Conservation (phyloP, 352 stramenopile species). For the Pythium phragmitis region DNA sequence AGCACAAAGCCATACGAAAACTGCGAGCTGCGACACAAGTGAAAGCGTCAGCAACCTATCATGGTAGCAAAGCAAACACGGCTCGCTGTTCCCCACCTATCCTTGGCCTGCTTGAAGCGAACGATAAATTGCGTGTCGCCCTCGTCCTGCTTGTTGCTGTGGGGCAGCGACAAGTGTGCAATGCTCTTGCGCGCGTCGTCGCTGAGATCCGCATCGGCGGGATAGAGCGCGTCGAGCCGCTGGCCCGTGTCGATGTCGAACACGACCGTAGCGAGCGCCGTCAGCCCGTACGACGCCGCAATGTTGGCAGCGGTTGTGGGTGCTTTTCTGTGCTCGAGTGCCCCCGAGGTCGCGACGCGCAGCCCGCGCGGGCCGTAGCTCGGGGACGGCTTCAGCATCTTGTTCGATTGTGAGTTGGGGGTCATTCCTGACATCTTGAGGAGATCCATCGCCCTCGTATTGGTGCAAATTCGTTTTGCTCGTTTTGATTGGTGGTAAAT, state of each 20-base stretch:
- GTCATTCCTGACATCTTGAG: not conserved
- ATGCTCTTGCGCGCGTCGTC: constrained; percentile 63
- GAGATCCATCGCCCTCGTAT: not conserved
- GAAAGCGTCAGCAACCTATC: too few species aligned
- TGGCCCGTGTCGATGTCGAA: constrained; percentile 83
- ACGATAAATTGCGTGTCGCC: constrained; percentile 86
- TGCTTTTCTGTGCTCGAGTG: not conserved
- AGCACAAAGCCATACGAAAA: constrained; percentile 86
- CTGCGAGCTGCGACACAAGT: constrained; percentile 13
- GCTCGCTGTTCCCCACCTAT: constrained; percentile 28
- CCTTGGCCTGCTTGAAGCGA: constrained; percentile 45
- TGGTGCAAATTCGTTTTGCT: not conserved
- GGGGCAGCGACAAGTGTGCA: constrained; percentile 73
- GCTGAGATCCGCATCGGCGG: constrained; percentile 40
- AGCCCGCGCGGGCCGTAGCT: constrained; percentile 1
- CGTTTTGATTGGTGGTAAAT: too few species aligned
- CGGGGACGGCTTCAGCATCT: not conserved
- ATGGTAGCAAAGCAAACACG: not conserved
- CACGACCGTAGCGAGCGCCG: constrained; percentile 69
- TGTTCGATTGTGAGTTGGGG: not conserved
- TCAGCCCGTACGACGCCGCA: constrained; percentile 38
- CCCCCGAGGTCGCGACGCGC: not conserved
- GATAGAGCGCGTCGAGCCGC: constrained; percentile 65
- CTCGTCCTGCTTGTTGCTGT: constrained; percentile 87
- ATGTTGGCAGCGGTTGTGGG: not conserved